Base-by-base conservation (phyloP, 176 grass and related monocot genomes). In the Eleusine coracana region DNA sequence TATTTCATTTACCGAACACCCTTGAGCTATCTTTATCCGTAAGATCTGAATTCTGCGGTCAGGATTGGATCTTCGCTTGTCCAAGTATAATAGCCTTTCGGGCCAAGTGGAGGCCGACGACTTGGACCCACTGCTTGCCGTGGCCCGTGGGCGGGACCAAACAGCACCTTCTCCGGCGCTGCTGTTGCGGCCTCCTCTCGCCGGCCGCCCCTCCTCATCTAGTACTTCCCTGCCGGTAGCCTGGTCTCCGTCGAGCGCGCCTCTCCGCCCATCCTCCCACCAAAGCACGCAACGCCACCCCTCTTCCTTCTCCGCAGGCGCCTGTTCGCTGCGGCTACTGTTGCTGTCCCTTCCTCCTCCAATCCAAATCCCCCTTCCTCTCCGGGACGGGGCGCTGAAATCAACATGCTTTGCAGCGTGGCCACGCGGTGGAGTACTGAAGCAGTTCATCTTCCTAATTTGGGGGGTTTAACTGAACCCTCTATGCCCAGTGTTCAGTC, bases 391-490 rank as follows among this genome's bases (percentile, higher is more conserved):
- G 40, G 48, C 5, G 3, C 42, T 36, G 34, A 34, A 7, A 15
- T 66, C n/a, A 45, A 0, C 9, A 8, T 10, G 9, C 44, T 8
- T 8, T 11, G 9, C 44, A 12, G 44, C 9, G 10, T 10, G 44
- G 44, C 64, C 46, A 14, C 17, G 7, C 45, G 59, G 23, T 12
- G 10, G 25, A 48, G 14, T 17, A 20, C 39, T 11, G 14, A 60
- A 65, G 40, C 59, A 65, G 60, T 63, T 13, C 23, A 63, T 3
- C 7, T 63, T 13, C 25, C 9, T 5, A 63, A 63, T 28, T 5
- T 63, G 25, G 27, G 60, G 76, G 60, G 66, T 79, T 79, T n/a
- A 5, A 46, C 59, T 8, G 59, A 66, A 78, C 42, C 76, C 71
- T 34, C 44, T 28, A 67, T 67, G 44, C 77, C 18, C 62, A 79